phyloP scores from a whole-genome alignment of 768 basidiomycete species.

The Termitomyces titanicus region DNA sequence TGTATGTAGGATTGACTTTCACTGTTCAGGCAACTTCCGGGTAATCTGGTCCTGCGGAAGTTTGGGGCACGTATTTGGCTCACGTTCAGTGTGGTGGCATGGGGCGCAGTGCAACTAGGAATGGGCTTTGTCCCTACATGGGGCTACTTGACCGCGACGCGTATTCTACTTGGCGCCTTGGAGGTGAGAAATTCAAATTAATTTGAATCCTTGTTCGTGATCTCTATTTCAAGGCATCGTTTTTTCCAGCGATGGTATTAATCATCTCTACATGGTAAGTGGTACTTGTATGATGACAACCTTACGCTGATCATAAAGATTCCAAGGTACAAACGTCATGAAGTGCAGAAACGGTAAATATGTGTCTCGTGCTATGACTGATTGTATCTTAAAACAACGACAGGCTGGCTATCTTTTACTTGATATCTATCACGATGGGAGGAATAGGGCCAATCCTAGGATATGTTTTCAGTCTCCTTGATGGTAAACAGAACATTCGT shows the following conservation, averaged over 20 bases:
- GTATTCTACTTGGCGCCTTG: slow-evolving; percentile 41
- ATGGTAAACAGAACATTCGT: slow-evolving; percentile 34
- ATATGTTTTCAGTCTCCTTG: slow-evolving; percentile 36
- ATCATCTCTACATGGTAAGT: slow-evolving; percentile 43
- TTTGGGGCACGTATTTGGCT: slow-evolving; percentile 44
- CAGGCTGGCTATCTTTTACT: slow-evolving; percentile 37
- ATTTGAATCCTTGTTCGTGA: background rate
- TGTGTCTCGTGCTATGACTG: background rate
- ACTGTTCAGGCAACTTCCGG: slow-evolving; percentile 38
- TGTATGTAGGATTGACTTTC: slow-evolving; percentile 5
- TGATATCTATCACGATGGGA: slow-evolving; percentile 35
- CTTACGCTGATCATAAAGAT: slow-evolving; percentile 4
- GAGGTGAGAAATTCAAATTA: slow-evolving; percentile 27
- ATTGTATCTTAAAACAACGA: background rate
- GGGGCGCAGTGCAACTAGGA: slow-evolving; percentile 40
- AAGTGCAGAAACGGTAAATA: slow-evolving; percentile 39
- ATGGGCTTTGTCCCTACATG: slow-evolving; percentile 44
- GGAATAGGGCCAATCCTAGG: slow-evolving; percentile 43
- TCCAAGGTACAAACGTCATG: slow-evolving; percentile 42
- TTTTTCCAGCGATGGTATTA: slow-evolving; percentile 43
- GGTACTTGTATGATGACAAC: background rate
- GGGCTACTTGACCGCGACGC: slow-evolving; percentile 35
- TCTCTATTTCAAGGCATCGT: slow-evolving; percentile 30
- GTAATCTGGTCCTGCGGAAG: slow-evolving; percentile 38
- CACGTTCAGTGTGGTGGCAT: slow-evolving; percentile 35